phyloP scores from a whole-genome alignment of 805 yeast species.

The Metschnikowia cerradonensis region DNA sequence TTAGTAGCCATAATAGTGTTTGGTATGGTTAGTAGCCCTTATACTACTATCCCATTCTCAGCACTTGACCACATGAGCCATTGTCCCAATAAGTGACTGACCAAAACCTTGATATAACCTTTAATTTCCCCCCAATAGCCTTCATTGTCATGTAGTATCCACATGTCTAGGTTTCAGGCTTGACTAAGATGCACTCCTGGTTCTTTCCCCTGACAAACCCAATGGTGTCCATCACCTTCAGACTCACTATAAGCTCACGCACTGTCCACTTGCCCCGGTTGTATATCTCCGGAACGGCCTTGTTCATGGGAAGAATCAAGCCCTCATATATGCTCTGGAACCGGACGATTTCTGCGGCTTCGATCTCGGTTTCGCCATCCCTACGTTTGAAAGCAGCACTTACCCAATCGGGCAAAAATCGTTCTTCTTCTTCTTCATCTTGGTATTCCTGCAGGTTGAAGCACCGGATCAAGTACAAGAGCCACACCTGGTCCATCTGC shows the following conservation, averaged over 20 bases:
- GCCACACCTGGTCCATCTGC: slow-evolving; percentile 54
- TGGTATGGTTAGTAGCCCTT: no score
- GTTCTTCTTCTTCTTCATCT: slow-evolving; percentile 9
- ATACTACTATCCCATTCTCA: no score
- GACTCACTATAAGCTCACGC: slow-evolving; percentile 47
- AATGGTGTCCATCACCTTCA: slow-evolving; percentile 47
- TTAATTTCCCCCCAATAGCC: no score
- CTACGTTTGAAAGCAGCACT: slow-evolving; percentile 35
- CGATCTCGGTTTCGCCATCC: slow-evolving; percentile 34
- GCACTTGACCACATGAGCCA: no score
- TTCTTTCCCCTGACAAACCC: slow-evolving; percentile 46
- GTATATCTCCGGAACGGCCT: slow-evolving; percentile 56
- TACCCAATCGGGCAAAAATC: slow-evolving; percentile 51
- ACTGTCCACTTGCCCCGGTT: slow-evolving; percentile 48
- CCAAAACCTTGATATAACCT: no score
- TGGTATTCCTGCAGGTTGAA: slow-evolving; percentile 39
- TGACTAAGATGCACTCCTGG: slow-evolving; percentile 40
- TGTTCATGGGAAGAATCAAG: slow-evolving; percentile 45
- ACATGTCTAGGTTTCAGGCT: neutral
- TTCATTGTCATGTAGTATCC: no score
- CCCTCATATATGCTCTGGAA: slow-evolving; percentile 51
- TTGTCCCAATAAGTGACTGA: no score
- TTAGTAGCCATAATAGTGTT: no score
- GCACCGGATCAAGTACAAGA: slow-evolving; percentile 61
- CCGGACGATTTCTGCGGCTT: slow-evolving; percentile 52